These are phyloP conservation scores for Aspergillus fischeri DNA, from an alignment of 2,329 filamentous ascomycete species.

Conservation along the genomic window DNA sequence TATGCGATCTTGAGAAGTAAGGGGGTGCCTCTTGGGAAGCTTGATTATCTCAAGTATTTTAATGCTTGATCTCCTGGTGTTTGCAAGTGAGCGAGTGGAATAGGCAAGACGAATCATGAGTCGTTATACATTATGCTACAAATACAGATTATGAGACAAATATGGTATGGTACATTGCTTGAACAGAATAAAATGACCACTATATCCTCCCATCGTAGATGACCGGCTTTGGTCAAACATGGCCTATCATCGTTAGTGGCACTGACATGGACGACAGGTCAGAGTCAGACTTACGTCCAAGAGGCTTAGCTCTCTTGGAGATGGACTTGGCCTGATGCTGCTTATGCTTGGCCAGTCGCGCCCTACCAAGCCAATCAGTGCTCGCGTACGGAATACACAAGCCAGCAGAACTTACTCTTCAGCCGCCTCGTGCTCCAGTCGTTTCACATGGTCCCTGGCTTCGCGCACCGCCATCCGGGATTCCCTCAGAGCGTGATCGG, in stretches of 20 bases:
- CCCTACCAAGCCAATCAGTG: conserved; percentile 24
- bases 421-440: conserved; percentile 61
- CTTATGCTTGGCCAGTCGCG: conserved; percentile 64
- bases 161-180: neutral
- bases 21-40: conserved; percentile 61
- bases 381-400: neutral
- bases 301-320: conserved; percentile 64
- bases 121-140: neutral
- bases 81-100: neutral
- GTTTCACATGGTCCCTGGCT: conserved; percentile 60
- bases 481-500: conserved; percentile 58
- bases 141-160: neutral
- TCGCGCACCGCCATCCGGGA: conserved; percentile 58
- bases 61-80: neutral
- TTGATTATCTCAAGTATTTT: conserved; percentile 45
- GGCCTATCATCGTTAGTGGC: neutral
- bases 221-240: neutral
- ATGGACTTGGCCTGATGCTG: conserved; percentile 61
- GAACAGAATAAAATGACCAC: neutral
- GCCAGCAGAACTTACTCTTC: conserved; percentile 46
- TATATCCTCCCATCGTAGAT: neutral
- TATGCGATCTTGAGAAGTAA: conserved; percentile 60
- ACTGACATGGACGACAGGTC: neutral
- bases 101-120: neutral
- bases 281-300: conserved; percentile 57